Conservation (phyloP, 192 early-diverging fungal genomes). For the Coemansia nantahalensis region DNA sequence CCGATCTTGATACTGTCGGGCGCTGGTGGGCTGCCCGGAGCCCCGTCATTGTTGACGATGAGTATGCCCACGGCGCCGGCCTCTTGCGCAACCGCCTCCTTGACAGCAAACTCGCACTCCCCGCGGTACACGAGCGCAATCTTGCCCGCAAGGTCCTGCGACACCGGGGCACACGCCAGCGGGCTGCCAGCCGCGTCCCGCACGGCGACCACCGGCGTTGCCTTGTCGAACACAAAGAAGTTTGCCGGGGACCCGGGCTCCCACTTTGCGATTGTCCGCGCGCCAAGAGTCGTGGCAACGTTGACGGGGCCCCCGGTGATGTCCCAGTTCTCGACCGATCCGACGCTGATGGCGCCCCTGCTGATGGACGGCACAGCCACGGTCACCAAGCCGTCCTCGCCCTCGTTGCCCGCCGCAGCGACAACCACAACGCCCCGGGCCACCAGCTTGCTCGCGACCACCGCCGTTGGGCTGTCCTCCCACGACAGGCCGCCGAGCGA, state of each 20-base stretch:
- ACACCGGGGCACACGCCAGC: slow-evolving; percentile 12
- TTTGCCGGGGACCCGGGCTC: too few relatives aligned
- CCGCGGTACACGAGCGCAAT: slow-evolving; percentile 52
- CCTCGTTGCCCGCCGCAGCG: slow-evolving; percentile 76
- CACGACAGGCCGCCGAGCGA: slow-evolving; percentile 63
- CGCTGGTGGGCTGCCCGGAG: neutral
- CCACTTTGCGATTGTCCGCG: slow-evolving; percentile 3
- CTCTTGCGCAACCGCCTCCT: slow-evolving; percentile 27
- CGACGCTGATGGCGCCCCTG: slow-evolving; percentile 58
- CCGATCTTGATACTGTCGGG: slow-evolving; percentile 32
- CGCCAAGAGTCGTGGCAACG: slow-evolving; percentile 10
- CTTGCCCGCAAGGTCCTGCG: slow-evolving; percentile 39
- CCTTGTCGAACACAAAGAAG: slow-evolving; percentile 2
- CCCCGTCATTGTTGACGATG: slow-evolving; percentile 44
- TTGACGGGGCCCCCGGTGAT: slow-evolving; percentile 27
- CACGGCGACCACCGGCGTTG: slow-evolving; percentile 12
- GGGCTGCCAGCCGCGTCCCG: slow-evolving; percentile 1
- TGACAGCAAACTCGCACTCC: slow-evolving; percentile 23
- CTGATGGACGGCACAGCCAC: slow-evolving; percentile 55
- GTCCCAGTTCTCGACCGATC: slow-evolving; percentile 55
- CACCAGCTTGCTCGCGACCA: slow-evolving; percentile 47
- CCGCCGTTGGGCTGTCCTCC: slow-evolving; percentile 53
- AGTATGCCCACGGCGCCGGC: slow-evolving; percentile 57
- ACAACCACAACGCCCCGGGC: slow-evolving; percentile 58
- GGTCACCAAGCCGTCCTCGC: slow-evolving; percentile 57